Conservation (phyloP, 176 grass and related monocot species). For the Paspalum vaginatum region DNA sequence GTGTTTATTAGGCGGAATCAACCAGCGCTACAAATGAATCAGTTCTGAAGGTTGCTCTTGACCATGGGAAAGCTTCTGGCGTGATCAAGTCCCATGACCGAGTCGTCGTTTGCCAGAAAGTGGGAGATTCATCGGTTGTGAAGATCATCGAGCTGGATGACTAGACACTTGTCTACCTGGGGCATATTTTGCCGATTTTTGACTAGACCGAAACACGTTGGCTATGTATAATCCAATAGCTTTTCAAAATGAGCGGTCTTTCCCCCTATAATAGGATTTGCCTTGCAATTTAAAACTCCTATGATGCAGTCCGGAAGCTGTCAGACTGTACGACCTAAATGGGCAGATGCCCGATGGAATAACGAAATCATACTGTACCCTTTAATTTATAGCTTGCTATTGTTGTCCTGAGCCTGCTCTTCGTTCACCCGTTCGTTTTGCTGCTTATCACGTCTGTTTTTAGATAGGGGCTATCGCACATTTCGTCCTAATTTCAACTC, state of each 20-base stretch:
- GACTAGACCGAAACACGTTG: conserved; percentile 30
- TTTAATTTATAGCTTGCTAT: not conserved
- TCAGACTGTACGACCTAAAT: not conserved
- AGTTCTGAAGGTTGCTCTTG: conserved; percentile 91
- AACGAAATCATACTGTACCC: conserved; percentile 13
- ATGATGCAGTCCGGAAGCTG: not conserved
- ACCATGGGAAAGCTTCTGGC: conserved; percentile 82
- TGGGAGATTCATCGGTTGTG: conserved; percentile 93
- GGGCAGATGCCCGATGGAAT: conserved; percentile 37
- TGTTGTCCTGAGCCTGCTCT: not conserved
- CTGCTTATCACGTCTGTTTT: too few relatives aligned
- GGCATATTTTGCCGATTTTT: conserved; percentile 40
- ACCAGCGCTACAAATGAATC: conserved; percentile 74
- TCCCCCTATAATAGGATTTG: conserved; percentile 22
- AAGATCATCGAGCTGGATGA: conserved; percentile 97
- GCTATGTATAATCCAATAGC: conserved; percentile 38
- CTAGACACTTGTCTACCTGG: conserved; percentile 44
- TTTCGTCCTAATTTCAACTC: too few relatives aligned
- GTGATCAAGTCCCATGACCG: conserved; percentile 94
- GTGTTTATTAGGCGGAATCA: conserved; percentile 66
- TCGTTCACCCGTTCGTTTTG: too few relatives aligned
- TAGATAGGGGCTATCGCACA: too few relatives aligned
- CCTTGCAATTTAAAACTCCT: not conserved
- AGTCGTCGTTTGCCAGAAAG: conserved; percentile 88
- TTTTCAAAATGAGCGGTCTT: conserved; percentile 28